Evolutionary conservation across 2,329 filamentous ascomycete genomes (phyloP), one percentile per base, ranked within the genome.

Genomic region (Talaromyces albobiverticillius): DNA sequence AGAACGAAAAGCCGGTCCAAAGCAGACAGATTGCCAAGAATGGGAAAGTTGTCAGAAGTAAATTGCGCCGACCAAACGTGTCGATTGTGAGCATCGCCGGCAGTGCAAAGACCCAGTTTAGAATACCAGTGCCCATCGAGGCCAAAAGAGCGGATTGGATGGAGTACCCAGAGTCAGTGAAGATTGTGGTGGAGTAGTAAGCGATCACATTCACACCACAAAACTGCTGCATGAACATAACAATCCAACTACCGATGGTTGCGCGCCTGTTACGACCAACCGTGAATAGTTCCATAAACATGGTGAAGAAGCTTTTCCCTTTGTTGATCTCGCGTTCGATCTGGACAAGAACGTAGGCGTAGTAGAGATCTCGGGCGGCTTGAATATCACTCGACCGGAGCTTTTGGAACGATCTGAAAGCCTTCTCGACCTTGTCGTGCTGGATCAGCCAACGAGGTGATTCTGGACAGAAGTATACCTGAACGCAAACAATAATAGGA

Each of bases 81-180:
- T 88, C 85, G 51, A 87, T 87, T 0, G 83, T 86, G 61, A 83
- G 82, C 51, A 87, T 76, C 1, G 83, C 83, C 0, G 83, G 82
- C 9, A 86, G 68, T 1, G 84, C 83, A 59, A 86, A 87, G 22
- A 87, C 68, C 72, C 81, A 87, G 63, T 87, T 87, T 63, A 87
- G 75, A 55, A 85, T 77, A 2, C 85, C 85, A 47, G 82, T 86
- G 0, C 84, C 84, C 56, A 87, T 78, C 0, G 83, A 86, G 0
- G 82, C 82, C 5, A 78, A 70, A 2, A 88, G 74, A 1, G 85
- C 82, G 4, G 69, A 67, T 4, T 79, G 73, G 23, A 77, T 72
- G 9, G 68, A 69, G 53, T 84, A 81, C 1, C 79, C 75, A 3
- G 80, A 80, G 0, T 83, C 69, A 2, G 77, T 62, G 66, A 87